Evolutionary conservation across 176 grass and related monocot genomes (phyloP).

Genomic region (Oryza rufipogon): DNA sequence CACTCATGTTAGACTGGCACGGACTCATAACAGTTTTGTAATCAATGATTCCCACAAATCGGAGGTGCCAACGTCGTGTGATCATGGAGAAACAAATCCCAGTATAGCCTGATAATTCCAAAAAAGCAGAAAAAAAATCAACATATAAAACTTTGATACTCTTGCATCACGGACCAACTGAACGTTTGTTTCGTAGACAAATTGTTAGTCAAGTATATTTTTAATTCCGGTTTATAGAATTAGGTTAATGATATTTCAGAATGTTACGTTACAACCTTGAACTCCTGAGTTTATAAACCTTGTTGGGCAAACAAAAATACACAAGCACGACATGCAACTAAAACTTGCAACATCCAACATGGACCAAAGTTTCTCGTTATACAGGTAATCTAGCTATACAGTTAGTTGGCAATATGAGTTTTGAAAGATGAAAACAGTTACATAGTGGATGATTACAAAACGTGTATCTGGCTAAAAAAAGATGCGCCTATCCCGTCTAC

Average conservation of each 20-base stretch:
- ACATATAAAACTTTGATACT: not conserved
- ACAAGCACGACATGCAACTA: not conserved
- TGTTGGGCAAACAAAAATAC: not conserved
- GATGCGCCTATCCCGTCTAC: not conserved
- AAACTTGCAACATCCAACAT: not conserved
- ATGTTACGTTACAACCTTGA: not conserved
- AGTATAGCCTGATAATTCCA: not conserved
- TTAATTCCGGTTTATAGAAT: no score
- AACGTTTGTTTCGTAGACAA: no score
- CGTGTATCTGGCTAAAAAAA: not conserved
- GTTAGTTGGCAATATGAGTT: no score
- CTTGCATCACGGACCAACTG: no score
- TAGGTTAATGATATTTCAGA: no score
- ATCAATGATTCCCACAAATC: not conserved
- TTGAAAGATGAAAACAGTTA: no score
- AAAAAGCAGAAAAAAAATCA: not conserved
- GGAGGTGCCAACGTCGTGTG: not conserved
- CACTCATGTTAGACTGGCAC: constrained; percentile 16
- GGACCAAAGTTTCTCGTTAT: not conserved
- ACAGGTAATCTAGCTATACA: not conserved
- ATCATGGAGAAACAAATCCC: not conserved
- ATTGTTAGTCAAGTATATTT: no score
- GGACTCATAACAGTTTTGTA: constrained; percentile 41
- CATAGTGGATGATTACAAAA: not conserved
- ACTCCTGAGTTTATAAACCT: not conserved